phyloP scores from a whole-genome alignment of 208 protist species.

The Leishmania martiniquensis region DNA sequence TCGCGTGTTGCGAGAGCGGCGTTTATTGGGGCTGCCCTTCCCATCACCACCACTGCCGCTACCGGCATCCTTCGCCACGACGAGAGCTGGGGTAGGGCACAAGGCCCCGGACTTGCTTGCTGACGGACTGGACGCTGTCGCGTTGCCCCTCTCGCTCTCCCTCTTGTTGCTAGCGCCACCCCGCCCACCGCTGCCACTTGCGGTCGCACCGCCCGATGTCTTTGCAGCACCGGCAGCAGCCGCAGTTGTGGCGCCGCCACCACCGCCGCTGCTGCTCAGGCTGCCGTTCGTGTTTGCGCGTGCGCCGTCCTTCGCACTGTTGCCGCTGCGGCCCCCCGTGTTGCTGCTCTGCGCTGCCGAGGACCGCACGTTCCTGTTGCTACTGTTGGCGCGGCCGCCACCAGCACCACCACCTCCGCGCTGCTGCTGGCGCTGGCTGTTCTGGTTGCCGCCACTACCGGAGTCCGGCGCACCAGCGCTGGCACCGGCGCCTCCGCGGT shows the following conservation, averaged over 20 bases:
- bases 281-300: neutral
- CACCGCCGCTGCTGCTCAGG: neutral
- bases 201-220: neutral
- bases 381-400: neutral
- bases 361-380: neutral
- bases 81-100: neutral
- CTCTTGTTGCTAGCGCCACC: neutral
- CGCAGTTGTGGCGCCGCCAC: neutral
- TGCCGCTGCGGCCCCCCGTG: neutral
- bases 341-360: neutral
- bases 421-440: conserved; percentile 7
- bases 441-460: conserved; percentile 9
- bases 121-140: neutral
- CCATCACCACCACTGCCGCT: neutral
- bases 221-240: neutral
- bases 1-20: conserved; percentile 12
- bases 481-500: neutral
- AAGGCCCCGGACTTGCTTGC: neutral
- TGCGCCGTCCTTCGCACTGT: neutral
- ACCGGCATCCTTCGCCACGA: neutral
- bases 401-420: neutral
- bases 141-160: neutral
- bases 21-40: conserved; percentile 1
- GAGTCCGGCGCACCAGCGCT: neutral
- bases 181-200: neutral